Conservation (phyloP, 495 filamentous ascomycete species). For the Podospora tetraspora region DNA sequence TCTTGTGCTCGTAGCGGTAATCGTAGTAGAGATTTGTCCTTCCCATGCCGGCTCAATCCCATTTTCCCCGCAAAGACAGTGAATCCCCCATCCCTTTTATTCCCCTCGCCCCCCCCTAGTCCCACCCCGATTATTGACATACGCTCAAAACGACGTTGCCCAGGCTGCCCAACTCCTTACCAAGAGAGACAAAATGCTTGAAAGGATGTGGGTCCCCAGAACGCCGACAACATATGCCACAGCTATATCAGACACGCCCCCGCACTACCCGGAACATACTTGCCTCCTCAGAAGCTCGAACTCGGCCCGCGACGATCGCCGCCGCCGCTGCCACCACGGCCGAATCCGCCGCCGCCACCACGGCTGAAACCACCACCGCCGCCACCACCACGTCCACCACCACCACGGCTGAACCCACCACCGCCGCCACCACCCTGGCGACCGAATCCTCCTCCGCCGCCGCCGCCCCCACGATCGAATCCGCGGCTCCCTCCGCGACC, state of each 20-base stretch:
- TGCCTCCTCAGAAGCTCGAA: constrained; percentile 4
- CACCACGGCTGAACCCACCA: background rate
- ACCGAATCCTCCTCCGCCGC: background rate
- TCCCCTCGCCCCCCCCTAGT: background rate
- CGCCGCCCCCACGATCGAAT: constrained; percentile 4
- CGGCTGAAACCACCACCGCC: background rate
- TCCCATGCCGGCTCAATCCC: background rate
- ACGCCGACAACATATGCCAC: constrained; percentile 8
- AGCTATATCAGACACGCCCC: constrained; percentile 1
- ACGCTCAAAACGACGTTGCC: background rate
- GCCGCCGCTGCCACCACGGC: background rate
- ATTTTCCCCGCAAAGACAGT: background rate
- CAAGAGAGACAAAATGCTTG: background rate
- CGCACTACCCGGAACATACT: background rate
- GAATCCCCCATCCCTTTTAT: background rate
- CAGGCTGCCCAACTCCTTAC: constrained; percentile 3
- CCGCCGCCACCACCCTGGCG: background rate
- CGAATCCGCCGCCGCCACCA: background rate
- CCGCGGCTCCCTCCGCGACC: background rate
- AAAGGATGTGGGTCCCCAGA: constrained; percentile 1
- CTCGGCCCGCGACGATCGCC: background rate
- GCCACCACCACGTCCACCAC: background rate
- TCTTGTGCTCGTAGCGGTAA: background rate
- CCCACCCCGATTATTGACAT: background rate
- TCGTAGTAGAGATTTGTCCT: background rate